Percentiles rank a stretch among this genome's conserved stretches.
Conservation (phyloP, 441 rosid species). For the Sinapis alba region DNA sequence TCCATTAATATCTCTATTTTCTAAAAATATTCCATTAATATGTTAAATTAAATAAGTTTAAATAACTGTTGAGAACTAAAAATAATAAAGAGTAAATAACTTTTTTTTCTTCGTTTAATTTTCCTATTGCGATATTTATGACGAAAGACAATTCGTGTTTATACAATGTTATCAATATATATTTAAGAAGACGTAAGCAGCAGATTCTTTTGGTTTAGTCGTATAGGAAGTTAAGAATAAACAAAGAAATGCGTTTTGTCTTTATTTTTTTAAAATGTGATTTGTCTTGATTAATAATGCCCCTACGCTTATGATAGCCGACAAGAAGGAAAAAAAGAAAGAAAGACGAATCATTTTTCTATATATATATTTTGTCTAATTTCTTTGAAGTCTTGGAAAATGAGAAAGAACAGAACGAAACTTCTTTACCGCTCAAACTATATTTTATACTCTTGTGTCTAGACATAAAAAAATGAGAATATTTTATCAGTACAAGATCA, state of each 20-base stretch:
- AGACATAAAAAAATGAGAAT: background rate
- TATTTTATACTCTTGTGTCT: background rate
- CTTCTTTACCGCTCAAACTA: background rate
- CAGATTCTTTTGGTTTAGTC: constrained; percentile 10
- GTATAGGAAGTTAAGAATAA: background rate
- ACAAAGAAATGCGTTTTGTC: constrained; percentile 9
- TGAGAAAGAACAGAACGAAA: background rate
- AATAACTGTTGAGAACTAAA: background rate
- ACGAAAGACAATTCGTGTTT: background rate
- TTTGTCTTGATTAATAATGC: background rate
- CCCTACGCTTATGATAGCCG: background rate
- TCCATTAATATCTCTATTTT: constrained; percentile 4
- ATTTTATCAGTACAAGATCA: background rate
- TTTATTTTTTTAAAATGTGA: background rate
- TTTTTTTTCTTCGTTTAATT: background rate
- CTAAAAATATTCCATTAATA: constrained; percentile 8
- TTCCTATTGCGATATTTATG: background rate
- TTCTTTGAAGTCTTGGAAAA: background rate
- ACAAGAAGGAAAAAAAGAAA: background rate
- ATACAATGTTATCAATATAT: too few species aligned
- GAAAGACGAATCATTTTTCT: background rate
- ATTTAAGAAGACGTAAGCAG: background rate
- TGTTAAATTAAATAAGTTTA: background rate
- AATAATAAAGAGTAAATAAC: background rate
- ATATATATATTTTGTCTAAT: too few species aligned